Conservation (phyloP, 306 rosid genomes). For the Trifolium pratense region DNA sequence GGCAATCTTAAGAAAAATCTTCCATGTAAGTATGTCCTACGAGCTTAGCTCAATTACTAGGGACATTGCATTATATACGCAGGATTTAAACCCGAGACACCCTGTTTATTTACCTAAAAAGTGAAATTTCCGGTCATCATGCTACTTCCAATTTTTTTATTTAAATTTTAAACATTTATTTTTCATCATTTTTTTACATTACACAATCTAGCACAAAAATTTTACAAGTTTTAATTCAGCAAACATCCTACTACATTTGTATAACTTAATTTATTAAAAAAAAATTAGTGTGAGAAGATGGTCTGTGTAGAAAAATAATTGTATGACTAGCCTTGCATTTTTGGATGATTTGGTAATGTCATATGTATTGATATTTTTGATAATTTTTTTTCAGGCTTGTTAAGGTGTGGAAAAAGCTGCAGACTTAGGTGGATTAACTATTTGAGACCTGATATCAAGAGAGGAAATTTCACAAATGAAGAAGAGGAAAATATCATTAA, state of each 20-base stretch:
- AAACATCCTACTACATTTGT: not conserved
- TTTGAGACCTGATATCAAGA: constrained; percentile 84
- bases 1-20: too few relatives aligned
- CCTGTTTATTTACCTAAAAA: too few relatives aligned
- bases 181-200: not conserved
- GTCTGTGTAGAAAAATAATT: too few relatives aligned
- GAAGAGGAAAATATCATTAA: constrained; percentile 77
- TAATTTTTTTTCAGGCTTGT: constrained; percentile 54
- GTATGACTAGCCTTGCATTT: not conserved
- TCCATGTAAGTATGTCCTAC: too few relatives aligned
- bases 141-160: too few relatives aligned
- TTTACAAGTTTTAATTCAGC: too few relatives aligned
- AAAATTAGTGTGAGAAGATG: too few relatives aligned
- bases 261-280: not conserved
- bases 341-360: constrained; percentile 16
- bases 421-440: constrained; percentile 90
- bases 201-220: too few relatives aligned
- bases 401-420: constrained; percentile 97
- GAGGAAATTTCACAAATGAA: constrained; percentile 87
- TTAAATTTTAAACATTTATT: not conserved
- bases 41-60: too few relatives aligned
- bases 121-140: too few relatives aligned
- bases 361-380: not conserved
- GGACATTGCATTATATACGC: too few relatives aligned
- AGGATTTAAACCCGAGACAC: too few relatives aligned